Conservation (phyloP, 768 basidiomycete species). For the Trametes meyenii region DNA sequence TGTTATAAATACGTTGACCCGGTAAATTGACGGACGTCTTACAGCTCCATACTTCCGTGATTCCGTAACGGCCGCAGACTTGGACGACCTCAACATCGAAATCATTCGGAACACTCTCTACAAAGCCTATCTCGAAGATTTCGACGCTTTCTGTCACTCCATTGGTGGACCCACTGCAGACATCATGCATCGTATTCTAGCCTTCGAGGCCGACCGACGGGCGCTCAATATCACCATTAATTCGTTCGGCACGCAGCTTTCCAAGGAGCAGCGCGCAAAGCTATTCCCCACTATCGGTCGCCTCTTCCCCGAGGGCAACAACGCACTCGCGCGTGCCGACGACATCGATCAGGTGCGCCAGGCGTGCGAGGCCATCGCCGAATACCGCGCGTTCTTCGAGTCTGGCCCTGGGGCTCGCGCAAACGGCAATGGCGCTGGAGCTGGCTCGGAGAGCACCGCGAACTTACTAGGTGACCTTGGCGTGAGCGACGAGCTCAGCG, state of each 20-base stretch:
- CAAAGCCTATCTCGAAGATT: constrained; percentile 98
- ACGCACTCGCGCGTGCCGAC: constrained; percentile 89
- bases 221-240: constrained; percentile 99
- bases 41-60: constrained; percentile 94
- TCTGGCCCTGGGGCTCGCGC: constrained; percentile 35
- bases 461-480: constrained; percentile 33
- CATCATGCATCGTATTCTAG: constrained; percentile 88
- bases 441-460: constrained; percentile 31
- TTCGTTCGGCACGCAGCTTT: constrained; percentile 93
- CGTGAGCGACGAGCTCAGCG: constrained; percentile 33
- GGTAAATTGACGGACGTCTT: not conserved
- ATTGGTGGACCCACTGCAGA: constrained; percentile 87
- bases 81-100: constrained; percentile 99
- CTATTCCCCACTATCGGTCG: constrained; percentile 94
- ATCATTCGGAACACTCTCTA: constrained; percentile 99
- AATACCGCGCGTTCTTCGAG: constrained; percentile 91
- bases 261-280: constrained; percentile 92
- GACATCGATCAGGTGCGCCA: constrained; percentile 91
- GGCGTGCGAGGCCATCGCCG: constrained; percentile 84
- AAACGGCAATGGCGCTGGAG: constrained; percentile 36
- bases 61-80: constrained; percentile 91
- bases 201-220: constrained; percentile 96
- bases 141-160: constrained; percentile 79
- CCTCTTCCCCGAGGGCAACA: constrained; percentile 95
- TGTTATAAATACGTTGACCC: too few relatives aligned